Base-by-base conservation (phyloP, 371 early-diverging fungal species). In the Circinella umbellata region DNA sequence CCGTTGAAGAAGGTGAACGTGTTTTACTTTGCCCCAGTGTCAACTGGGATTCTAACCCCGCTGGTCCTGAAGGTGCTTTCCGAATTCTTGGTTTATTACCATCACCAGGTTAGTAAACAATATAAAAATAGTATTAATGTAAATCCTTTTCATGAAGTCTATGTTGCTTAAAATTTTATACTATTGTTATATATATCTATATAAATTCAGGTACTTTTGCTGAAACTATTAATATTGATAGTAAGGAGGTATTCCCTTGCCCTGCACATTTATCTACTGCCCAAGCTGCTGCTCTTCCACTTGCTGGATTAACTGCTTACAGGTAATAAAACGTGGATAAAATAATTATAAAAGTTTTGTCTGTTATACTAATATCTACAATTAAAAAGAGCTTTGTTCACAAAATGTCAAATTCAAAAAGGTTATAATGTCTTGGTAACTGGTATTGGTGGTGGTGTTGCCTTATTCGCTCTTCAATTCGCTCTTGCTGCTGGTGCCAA, bases 361-460 rank as follows among this genome's bases (percentile, higher is more conserved):
- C 42, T 42, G 1, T 42, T 42, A 42, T 11, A 42, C 6, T 11
- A 42, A 42, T 18, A 42, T 35, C 27, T 27, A 1, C 27, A 36
- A 7, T 18, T 18, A 14, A 51, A 8, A n/a, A 80, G 89, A 57
- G 90, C 88, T 17, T 59, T 81, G 3, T 88, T 89, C 53, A 85
- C 88, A 17, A 89, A 89, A 61, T 91, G 84, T 3, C 69, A 84
- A 36, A 84, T 90, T n/a, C 69, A 75, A 63, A 71, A 77, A 18
- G 90, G 85, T 13, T 83, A 88, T n/a, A 80, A 85, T 70, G 89
- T 93, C 4, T 73, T 93, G 15, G 81, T 93, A 59, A 88, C 92
- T 27, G 93, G 93, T 51, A 91, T 93, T 73, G 91, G 88, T 34
- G 93, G 93, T 46, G 93, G 93, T 62, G 93, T 93, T 42, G 93